Conservation (phyloP, 2,329 filamentous ascomycete species). For the Westerdykella aurantiaca region DNA sequence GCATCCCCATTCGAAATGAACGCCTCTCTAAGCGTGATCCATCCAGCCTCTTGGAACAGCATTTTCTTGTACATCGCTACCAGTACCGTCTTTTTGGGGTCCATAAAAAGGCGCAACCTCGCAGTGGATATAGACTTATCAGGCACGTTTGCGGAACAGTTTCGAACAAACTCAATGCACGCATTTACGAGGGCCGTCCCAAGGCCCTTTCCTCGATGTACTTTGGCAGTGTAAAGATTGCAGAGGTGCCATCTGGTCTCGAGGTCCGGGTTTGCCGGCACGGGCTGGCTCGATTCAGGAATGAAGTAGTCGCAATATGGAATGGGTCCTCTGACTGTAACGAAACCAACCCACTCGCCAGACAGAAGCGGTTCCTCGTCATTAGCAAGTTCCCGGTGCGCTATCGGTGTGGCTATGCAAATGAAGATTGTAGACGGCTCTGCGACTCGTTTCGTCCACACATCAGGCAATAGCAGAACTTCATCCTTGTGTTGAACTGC, state of each 20-base stretch:
- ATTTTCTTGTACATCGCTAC: slow-evolving; percentile 11
- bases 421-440: slow-evolving; percentile 2
- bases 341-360: slow-evolving; percentile 16
- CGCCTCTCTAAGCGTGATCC: slow-evolving; percentile 7
- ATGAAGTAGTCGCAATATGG: slow-evolving; percentile 12
- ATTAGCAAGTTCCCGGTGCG: not conserved
- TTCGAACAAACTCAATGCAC: slow-evolving; percentile 2
- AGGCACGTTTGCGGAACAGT: not conserved
- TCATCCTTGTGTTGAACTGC: slow-evolving; percentile 11
- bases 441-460: slow-evolving; percentile 12
- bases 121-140: slow-evolving; percentile 1
- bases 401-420: slow-evolving; percentile 2
- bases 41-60: slow-evolving; percentile 11
- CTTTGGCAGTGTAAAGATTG: slow-evolving; percentile 12
- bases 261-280: slow-evolving; percentile 5
- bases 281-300: slow-evolving; percentile 8
- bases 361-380: slow-evolving; percentile 9
- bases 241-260: slow-evolving; percentile 17
- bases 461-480: slow-evolving; percentile 4
- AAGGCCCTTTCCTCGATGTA: slow-evolving; percentile 11
- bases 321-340: slow-evolving; percentile 12
- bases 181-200: slow-evolving; percentile 8
- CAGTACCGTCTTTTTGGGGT: slow-evolving; percentile 7
- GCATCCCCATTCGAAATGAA: slow-evolving; percentile 11
- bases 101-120: slow-evolving; percentile 11